Evolutionary conservation across 306 rosid genomes (phyloP).

Genomic region (Fagus crenata): DNA sequence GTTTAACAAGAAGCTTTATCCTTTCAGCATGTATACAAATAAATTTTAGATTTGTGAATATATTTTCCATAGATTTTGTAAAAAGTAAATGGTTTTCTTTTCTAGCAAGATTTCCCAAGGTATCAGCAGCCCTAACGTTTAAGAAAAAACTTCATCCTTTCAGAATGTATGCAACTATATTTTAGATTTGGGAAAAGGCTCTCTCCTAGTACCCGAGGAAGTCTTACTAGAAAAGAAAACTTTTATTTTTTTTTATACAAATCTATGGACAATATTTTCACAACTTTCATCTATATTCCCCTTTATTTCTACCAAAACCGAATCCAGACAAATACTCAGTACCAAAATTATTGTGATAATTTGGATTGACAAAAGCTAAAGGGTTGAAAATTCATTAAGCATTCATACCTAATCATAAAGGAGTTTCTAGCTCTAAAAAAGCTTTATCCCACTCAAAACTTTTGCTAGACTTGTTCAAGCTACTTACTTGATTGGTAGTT

Average conservation of each 20-base stretch:
- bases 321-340: too few relatives aligned
- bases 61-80: too few relatives aligned
- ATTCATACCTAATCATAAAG: background rate
- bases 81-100: too few relatives aligned
- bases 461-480: background rate
- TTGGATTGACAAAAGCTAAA: background rate
- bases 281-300: too few relatives aligned
- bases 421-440: background rate
- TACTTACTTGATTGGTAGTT: slow-evolving; percentile 53
- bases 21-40: background rate
- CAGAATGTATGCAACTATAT: background rate
- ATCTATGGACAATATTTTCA: background rate
- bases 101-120: too few relatives aligned
- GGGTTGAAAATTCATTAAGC: background rate
- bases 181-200: background rate
- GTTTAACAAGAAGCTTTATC: background rate
- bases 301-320: too few relatives aligned
- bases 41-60: background rate
- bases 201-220: background rate
- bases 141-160: background rate
- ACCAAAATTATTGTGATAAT: background rate
- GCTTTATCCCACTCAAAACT: background rate
- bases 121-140: background rate
- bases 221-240: background rate
- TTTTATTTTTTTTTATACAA: background rate